Conservation (phyloP, 768 basidiomycete species). For the Auricularia heimuer region DNA sequence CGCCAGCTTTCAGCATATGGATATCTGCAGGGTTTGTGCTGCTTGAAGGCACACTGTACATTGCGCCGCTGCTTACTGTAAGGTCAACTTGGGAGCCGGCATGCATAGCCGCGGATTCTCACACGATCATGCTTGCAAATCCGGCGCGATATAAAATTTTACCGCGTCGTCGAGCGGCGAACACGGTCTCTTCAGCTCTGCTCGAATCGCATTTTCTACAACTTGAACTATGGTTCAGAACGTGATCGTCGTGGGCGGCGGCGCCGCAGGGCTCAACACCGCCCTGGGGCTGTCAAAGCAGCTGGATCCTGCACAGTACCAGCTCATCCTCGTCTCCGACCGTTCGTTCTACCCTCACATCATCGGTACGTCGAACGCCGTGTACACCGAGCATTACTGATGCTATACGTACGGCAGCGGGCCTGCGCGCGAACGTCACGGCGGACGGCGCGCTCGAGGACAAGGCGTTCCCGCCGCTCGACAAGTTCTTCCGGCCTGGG, state of each 20-base stretch:
- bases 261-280: conserved; percentile 27
- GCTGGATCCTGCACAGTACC: background rate
- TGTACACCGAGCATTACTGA: background rate
- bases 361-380: background rate
- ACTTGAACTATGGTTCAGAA: conserved; percentile 11
- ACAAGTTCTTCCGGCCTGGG: conserved; percentile 7
- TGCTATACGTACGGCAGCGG: conserved; percentile 8
- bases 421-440: conserved; percentile 11
- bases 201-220: no score
- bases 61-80: no score
- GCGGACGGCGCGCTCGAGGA: conserved; percentile 9
- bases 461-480: conserved; percentile 7
- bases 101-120: no score
- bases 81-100: no score
- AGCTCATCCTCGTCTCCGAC: conserved; percentile 9
- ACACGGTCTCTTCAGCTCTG: no score
- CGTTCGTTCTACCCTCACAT: conserved; percentile 6
- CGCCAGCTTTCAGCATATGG: no score
- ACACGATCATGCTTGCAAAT: no score
- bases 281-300: background rate
- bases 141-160: no score
- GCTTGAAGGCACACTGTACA: no score
- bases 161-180: no score
- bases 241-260: conserved; percentile 49
- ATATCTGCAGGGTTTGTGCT: no score